Evolutionary conservation across 192 early-diverging fungal species (phyloP), one percentile per base, ranked within the genome.

Genomic region (Coemansia sp.): DNA sequence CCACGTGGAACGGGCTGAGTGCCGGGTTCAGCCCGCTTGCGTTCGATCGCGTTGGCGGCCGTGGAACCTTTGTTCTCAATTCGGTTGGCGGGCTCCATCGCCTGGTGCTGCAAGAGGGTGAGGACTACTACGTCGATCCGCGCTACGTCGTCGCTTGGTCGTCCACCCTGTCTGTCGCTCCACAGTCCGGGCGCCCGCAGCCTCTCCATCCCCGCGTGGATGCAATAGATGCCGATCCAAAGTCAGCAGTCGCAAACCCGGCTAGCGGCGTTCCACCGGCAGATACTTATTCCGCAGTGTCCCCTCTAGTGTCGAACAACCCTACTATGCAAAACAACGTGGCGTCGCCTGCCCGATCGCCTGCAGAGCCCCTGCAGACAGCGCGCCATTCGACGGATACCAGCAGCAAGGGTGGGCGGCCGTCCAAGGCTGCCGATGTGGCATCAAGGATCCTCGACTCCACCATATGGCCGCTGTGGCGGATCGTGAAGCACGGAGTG

Each of bases 61-160:
- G 85, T 14, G 92, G 92, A 57, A 80, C 87, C 7, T 58, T 89
- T 33, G 90, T 86, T 11, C 84, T 93, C 38, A 84, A 87, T 22
- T 71, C 85, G 32, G 83, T 87, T 36, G 88, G 89, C 48, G 87
- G 89, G 0, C 54, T 93, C 33, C 88, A 90, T 67, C 78, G 89
- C 19, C 67, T 93, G 48, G 83, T 86, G 11, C 73, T 93, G 53
- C 65, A 81, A 7, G 80, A 86, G 10, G 85, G 81, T n/a, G 90
- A 93, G 61, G 87, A 88, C 66, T 91, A 89, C 56, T 67, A 87
- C 17, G 90, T 89, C 17, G 89, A 90, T 67, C 88, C 90, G 22
- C 77, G 86, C 70, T 90, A 79, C 55, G 68, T 73, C 9, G 66
- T 81, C 5, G 78, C 78, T 5, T 81, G 78, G 78, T 65, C 78